Conservation (phyloP, 352 stramenopile genomes). For the Phytophthora fragariaefolia region DNA sequence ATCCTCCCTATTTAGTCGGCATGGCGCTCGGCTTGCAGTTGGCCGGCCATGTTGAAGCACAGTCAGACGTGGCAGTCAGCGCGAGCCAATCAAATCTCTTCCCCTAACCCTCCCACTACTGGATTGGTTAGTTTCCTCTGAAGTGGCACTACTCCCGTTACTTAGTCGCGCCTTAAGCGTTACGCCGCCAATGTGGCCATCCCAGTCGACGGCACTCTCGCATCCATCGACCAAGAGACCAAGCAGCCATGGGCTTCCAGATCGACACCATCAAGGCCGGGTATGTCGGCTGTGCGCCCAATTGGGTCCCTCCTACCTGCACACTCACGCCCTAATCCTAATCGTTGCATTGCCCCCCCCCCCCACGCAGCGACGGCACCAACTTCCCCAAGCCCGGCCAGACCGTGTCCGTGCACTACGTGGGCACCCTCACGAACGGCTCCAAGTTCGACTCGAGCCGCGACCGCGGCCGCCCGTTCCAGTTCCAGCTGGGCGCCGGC, state of each 20-base stretch:
- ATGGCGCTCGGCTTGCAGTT: too few species aligned
- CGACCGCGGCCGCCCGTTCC: slow-evolving; percentile 76
- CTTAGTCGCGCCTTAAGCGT: slow-evolving; percentile 7
- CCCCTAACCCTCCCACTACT: not conserved
- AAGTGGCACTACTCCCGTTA: not conserved
- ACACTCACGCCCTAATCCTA: not conserved
- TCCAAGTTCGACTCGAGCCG: slow-evolving; percentile 87
- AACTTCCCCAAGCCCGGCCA: slow-evolving; percentile 78
- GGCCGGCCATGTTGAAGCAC: slow-evolving; percentile 21
- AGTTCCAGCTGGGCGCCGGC: slow-evolving; percentile 79
- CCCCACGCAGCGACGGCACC: slow-evolving; percentile 56
- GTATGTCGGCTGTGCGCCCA: too few species aligned
- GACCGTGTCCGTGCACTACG: slow-evolving; percentile 83
- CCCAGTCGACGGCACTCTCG: slow-evolving; percentile 12
- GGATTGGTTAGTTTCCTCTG: slow-evolving; percentile 6
- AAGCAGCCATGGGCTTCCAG: slow-evolving; percentile 53
- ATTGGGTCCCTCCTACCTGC: not conserved
- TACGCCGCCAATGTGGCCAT: slow-evolving; percentile 8
- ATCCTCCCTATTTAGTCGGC: too few species aligned
- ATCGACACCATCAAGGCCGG: slow-evolving; percentile 83
- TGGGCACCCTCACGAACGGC: slow-evolving; percentile 75
- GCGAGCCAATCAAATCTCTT: not conserved
- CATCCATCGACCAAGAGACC: slow-evolving; percentile 15
- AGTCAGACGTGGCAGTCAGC: slow-evolving; percentile 13
- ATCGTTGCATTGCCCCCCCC: not conserved